Conservation (phyloP, 768 basidiomycete genomes). For the Auriculariales sp. region DNA sequence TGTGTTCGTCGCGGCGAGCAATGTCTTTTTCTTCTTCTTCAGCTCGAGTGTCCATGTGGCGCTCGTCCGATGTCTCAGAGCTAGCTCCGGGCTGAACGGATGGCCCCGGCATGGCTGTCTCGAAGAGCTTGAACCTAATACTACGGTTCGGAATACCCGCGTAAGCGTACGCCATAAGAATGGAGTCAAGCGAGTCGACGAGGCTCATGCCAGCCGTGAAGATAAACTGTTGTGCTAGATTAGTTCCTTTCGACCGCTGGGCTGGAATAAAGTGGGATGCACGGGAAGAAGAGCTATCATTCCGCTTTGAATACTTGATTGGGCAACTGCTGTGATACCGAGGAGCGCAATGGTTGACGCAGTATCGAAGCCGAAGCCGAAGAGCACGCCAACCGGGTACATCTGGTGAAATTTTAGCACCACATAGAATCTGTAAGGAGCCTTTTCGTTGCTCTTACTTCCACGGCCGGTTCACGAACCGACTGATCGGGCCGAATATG, state of each 20-base stretch:
- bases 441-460: conserved; percentile 33
- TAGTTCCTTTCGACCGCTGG: background rate
- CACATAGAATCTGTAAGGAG: background rate
- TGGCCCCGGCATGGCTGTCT: background rate
- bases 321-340: conserved; percentile 67
- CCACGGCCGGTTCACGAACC: conserved; percentile 76
- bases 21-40: background rate
- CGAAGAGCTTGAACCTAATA: conserved; percentile 9
- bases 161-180: conserved; percentile 86
- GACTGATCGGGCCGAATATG: conserved; percentile 63
- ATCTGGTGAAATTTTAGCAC: conserved; percentile 32
- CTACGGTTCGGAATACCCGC: conserved; percentile 46
- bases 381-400: conserved; percentile 83
- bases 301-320: conserved; percentile 33
- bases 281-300: conserved; percentile 72
- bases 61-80: too few relatives aligned
- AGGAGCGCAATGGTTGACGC: conserved; percentile 81
- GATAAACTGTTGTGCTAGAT: conserved; percentile 33
- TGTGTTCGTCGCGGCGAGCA: too few relatives aligned
- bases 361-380: conserved; percentile 85
- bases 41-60: too few relatives aligned
- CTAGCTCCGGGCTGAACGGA: too few relatives aligned
- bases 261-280: conserved; percentile 3
- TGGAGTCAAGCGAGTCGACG: conserved; percentile 71
- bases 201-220: conserved; percentile 86